Evolutionary conservation across 2,329 filamentous ascomycete genomes (phyloP).

Genomic region (Ascochyta pisi): DNA sequence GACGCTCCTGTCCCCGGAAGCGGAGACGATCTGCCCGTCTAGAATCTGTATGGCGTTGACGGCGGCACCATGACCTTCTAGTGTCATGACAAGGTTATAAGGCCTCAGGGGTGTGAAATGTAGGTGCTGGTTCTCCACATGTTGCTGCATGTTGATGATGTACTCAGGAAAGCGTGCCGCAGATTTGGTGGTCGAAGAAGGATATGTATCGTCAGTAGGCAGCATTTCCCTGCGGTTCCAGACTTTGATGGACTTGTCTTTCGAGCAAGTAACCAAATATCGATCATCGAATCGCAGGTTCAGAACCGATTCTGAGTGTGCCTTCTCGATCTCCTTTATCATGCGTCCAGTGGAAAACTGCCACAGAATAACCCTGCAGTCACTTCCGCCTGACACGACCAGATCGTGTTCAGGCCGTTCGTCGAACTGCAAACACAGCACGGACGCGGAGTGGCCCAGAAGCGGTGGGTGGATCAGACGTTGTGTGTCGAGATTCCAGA

Average conservation of each 20-base stretch:
- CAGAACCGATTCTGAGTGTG: constrained; percentile 88
- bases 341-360: constrained; percentile 88
- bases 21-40: constrained; percentile 86
- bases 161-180: constrained; percentile 59
- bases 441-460: constrained; percentile 79
- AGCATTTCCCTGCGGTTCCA: constrained; percentile 74
- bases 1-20: constrained; percentile 90
- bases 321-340: constrained; percentile 75
- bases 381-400: constrained; percentile 94
- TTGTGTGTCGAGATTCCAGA: constrained; percentile 87
- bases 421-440: constrained; percentile 95
- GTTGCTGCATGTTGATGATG: constrained; percentile 59
- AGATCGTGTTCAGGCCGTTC: constrained; percentile 85
- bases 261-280: constrained; percentile 94
- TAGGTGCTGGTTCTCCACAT: constrained; percentile 47
- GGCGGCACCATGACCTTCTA: constrained; percentile 86
- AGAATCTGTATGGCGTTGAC: constrained; percentile 96
- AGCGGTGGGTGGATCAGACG: constrained; percentile 78
- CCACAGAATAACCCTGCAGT: constrained; percentile 91
- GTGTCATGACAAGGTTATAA: constrained; percentile 77
- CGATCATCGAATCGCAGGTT: constrained; percentile 92
- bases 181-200: constrained; percentile 49
- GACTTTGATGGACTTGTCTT: constrained; percentile 95
- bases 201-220: constrained; percentile 50
- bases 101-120: constrained; percentile 66